Base-by-base conservation (phyloP, 441 rosid species). In the Corymbia citriodora region DNA sequence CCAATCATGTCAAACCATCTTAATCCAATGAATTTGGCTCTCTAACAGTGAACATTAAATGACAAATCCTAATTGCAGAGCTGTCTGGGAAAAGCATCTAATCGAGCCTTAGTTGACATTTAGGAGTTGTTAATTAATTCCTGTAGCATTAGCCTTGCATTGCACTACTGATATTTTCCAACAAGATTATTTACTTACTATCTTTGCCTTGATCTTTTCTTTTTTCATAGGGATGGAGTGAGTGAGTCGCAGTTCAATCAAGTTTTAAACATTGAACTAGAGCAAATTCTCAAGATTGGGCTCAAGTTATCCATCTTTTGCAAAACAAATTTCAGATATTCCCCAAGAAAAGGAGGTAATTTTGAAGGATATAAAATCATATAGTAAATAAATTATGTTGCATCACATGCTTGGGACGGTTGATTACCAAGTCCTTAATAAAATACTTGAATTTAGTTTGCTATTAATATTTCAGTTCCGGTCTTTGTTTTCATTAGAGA, bases 221-320 rank as follows among this genome's bases (percentile, higher is more conserved):
- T 57, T 86, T 50, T 88, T 72, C 90, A 65, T 91, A 96, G 99
- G 96, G 98, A 98, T 91, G 99, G 99, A 87, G 97, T 97, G 74
- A 94, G 99, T 49, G 97, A 97, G 90, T 94, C 98, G 57, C 99
- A 97, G 89, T 97, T 97, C 88, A 95, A 96, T 91, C 98, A 96
- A 91, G 97, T 98, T 91, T 92, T 98, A 33, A 33, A 33, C 33
- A 33, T 33, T 33, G 33, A 33, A 33, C 33, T 33, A 93, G 96
- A 93, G 90, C 98, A 96, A 91, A 96, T 98, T 31, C 92, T 95
- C 81, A 94, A 97, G 99, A 99, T 97, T 54, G 50, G 82, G 74
- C 49, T 83, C 55, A 61, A 18, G 49, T 63, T 55, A 33, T 21
- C 13, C 87, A 27, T 25, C 87, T 54, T 45, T 83, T 50, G 52